Evolutionary conservation across 2,329 filamentous ascomycete genomes (phyloP), one percentile per base, ranked within the genome.

Genomic region (Diaporthe sp.): DNA sequence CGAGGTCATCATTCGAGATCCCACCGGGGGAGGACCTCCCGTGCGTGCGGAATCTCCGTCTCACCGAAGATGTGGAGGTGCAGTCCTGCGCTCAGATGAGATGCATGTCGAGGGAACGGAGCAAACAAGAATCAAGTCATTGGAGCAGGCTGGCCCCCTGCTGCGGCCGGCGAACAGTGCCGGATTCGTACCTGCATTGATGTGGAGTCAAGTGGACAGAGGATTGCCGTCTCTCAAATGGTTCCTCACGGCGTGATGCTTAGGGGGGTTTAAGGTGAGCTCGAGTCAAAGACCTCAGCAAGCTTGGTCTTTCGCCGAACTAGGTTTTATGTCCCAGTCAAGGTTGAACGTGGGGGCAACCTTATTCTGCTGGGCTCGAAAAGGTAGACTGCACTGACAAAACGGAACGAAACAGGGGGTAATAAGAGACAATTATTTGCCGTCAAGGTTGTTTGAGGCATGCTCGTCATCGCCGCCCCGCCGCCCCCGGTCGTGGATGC

Each of bases 271-370:
- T 20, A 7, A 55, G 34, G 65, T 42, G 65, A 70, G 34, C 65
- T 55, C 65, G 65, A 70, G 65, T 70, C 65, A 70, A 70, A 70
- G 34, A 15, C 47, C n/a, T 70, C 47, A 53, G 34, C 49, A 37
- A 70, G 65, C 65, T 42, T 70, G 12, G 22, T 25, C 12, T 37
- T 39, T 4, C 8, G 22, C 22, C 9, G 34, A 12, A 42, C 49
- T 55, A 55, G 65, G 47, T 70, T 70, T 70, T 70, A 9, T 8
- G 15, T 55, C 37, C 37, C 22, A 42, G 49, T 39, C 65, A 70
- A 55, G 7, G 49, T 55, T 53, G 49, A 13, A n/a, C 65, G 65
- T 70, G 65, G 65, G 65, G 65, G 34, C 7, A 70, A 70, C 65
- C 65, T 70, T 70, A 70, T 70, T 55, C 12, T 22, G 34, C 22